Percentiles rank a stretch among this genome's conserved stretches.
Conservation (phyloP, 1,284 basidiomycete genomes). For the Ustilago loliicola region DNA sequence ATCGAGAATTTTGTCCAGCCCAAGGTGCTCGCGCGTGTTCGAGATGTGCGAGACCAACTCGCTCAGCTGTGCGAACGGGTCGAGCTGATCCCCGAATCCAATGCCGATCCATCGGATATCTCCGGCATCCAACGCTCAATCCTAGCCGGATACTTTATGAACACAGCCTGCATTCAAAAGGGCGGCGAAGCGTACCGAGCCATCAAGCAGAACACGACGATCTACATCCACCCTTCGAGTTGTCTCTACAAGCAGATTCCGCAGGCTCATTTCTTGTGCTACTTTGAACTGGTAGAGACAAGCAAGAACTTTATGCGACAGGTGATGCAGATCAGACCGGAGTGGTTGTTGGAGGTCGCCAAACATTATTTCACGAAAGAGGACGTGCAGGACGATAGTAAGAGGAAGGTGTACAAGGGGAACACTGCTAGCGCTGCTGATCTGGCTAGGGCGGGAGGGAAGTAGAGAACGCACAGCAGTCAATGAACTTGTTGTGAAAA, state of each 20-base stretch:
- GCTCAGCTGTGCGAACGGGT: slow-evolving; percentile 95
- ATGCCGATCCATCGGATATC: slow-evolving; percentile 90
- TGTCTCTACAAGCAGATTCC: slow-evolving; percentile 95
- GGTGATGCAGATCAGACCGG: slow-evolving; percentile 96
- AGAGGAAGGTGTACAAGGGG: slow-evolving; percentile 34
- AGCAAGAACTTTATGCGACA: slow-evolving; percentile 79
- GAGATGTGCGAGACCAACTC: slow-evolving; percentile 94
- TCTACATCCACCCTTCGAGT: slow-evolving; percentile 95
- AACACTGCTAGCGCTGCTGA: slow-evolving; percentile 27
- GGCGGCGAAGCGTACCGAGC: slow-evolving; percentile 78
- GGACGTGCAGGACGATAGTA: slow-evolving; percentile 46
- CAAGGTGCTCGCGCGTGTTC: slow-evolving; percentile 91
- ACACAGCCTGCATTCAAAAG: slow-evolving; percentile 74
- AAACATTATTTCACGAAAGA: slow-evolving; percentile 61
- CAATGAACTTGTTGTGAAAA: not conserved
- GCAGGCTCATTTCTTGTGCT: slow-evolving; percentile 85
- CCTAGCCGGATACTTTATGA: slow-evolving; percentile 95
- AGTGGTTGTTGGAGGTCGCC: slow-evolving; percentile 86
- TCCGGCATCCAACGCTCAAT: slow-evolving; percentile 93
- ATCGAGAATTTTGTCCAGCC: slow-evolving; percentile 92
- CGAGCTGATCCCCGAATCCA: slow-evolving; percentile 88
- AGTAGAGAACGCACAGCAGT: not conserved
- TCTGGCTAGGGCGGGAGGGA: slow-evolving; percentile 5
- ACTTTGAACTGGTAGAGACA: slow-evolving; percentile 86
- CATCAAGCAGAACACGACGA: slow-evolving; percentile 88